A percentile compares a stretch with the other conserved stretches of the same genome.
These are phyloP conservation scores for Cryptococcus jaspeensis DNA, from an alignment of 1,284 basidiomycete species.

Conservation along the genomic window DNA sequence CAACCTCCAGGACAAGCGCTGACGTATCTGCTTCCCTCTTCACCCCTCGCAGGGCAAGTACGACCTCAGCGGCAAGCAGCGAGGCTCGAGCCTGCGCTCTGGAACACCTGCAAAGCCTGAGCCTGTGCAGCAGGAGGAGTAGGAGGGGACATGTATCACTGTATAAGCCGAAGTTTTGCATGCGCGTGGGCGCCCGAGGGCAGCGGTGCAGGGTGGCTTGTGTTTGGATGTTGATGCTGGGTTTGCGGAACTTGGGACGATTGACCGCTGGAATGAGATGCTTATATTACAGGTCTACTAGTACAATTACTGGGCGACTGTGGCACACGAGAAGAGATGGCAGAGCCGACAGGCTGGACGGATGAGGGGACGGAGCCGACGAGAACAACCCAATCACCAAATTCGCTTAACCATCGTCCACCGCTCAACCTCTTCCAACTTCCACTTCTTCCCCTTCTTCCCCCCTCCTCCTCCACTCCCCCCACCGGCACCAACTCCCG, in stretches of 20 bases:
- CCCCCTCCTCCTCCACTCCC: slow-evolving; percentile 43
- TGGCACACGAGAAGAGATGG: neutral
- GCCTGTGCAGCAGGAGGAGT: slow-evolving; percentile 17
- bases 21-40: slow-evolving; percentile 46
- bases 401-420: slow-evolving; percentile 94
- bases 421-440: slow-evolving; percentile 79
- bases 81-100: slow-evolving; percentile 33
- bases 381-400: slow-evolving; percentile 57
- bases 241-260: too few species aligned
- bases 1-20: too few species aligned
- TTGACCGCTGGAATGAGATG: too few species aligned
- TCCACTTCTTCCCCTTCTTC: slow-evolving; percentile 62
- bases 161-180: neutral
- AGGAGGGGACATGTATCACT: neutral
- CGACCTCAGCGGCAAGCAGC: slow-evolving; percentile 47
- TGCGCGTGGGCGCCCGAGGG: too few species aligned
- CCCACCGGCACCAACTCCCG: neutral
- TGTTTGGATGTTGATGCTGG: too few species aligned
- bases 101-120: slow-evolving; percentile 22
- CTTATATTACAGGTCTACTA: too few species aligned
- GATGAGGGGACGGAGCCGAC: too few species aligned
- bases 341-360: too few species aligned
- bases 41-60: slow-evolving; percentile 34
- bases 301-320: too few species aligned
- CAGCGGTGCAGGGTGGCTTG: too few species aligned